Evolutionary conservation across 192 early-diverging fungal species (phyloP), one percentile per base, ranked within the genome.

Genomic region (Backusella circina): DNA sequence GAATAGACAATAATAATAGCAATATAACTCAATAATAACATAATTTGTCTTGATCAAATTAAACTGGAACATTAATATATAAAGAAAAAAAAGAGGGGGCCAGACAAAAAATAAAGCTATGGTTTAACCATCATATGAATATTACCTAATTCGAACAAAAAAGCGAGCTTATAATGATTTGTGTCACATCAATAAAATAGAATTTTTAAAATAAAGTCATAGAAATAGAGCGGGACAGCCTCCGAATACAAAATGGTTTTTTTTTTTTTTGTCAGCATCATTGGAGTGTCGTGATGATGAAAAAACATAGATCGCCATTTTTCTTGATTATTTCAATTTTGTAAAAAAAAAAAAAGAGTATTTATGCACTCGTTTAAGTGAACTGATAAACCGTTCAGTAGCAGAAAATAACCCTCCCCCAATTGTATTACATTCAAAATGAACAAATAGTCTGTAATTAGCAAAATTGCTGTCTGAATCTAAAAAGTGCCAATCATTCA

Each of bases 171-270:
- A 28, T 61, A 61, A 61, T 12, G 23, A 28, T 28, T 61, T 61
- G 54, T 61, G 54, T 61, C 54, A 28, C 54, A 61, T 28, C 54
- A 61, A 61, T 61, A 61, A 61, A 61, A 61, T 61, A 61, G 54
- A 61, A 28, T 12, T 61, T 61, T 61, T 61, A 26, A 61, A 57
- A 61, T 61, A 23, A 61, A 61, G 7, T 28, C 54, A 61, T 28
- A 28, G 10, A 61, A 28, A 28, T 61, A 12, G 5, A 61, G 54
- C 54, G 54, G 54, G 54, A 61, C 23, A 28, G 12, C 54, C n/a
- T 61, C 54, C 54, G 54, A 61, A 61, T 28, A 13, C n/a, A n/a
- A 28, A 61, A 61, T 5, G 12, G 2, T 12, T 61, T 57, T 18
- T 37, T 37, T 37, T 38, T 38, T 38, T 10, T 38, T 41, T 41